phyloP scores from a whole-genome alignment of 1,284 basidiomycete genomes.

The Testicularia cyperi region DNA sequence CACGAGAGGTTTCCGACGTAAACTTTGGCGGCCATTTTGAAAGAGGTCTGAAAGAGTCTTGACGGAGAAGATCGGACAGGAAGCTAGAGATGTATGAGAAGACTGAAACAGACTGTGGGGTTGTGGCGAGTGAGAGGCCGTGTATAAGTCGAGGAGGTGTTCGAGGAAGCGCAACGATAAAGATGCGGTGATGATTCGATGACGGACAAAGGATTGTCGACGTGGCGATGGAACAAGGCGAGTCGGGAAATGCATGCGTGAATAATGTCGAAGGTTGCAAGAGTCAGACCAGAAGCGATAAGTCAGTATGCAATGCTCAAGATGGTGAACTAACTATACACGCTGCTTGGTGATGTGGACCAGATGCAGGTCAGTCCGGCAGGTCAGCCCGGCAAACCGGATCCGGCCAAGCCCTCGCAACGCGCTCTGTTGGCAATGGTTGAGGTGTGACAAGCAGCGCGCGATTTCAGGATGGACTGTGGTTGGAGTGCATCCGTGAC shows the following conservation, averaged over 20 bases:
- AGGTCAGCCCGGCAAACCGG: background rate
- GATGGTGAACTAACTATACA: no score
- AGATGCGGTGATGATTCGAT: no score
- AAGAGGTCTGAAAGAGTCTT: slow-evolving; percentile 11
- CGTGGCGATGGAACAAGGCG: no score
- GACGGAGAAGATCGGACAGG: slow-evolving; percentile 8
- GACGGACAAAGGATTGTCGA: no score
- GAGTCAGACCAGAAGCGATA: no score
- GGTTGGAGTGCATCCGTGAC: background rate
- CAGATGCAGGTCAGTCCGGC: background rate
- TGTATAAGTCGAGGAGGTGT: background rate
- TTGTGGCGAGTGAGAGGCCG: background rate
- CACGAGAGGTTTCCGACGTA: slow-evolving; percentile 60
- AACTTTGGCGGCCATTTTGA: slow-evolving; percentile 58
- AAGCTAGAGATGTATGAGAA: background rate
- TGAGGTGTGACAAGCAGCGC: background rate
- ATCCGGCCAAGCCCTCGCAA: background rate
- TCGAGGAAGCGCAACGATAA: no score
- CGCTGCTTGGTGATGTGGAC: no score
- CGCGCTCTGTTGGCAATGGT: background rate
- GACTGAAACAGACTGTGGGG: no score
- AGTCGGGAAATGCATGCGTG: no score
- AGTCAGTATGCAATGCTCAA: no score
- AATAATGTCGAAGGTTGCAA: no score
- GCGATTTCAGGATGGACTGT: background rate